phyloP scores from a whole-genome alignment of 108 stramenopile genomes.

The Chaetoceros tenuissimus region DNA sequence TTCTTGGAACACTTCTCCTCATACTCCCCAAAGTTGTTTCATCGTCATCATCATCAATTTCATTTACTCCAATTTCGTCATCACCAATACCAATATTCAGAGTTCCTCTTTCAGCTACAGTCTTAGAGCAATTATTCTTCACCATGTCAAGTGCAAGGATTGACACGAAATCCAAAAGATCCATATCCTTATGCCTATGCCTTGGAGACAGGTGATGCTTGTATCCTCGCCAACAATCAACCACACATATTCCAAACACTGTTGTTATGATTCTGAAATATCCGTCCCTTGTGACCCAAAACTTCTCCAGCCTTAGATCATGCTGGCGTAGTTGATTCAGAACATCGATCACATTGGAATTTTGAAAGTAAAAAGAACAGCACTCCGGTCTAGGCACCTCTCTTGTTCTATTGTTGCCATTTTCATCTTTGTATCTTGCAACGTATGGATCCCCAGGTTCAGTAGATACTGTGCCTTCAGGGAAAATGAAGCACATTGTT shows the following conservation, averaged over 20 bases:
- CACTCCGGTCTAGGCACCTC: conserved; percentile 5
- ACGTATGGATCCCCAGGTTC: conserved; percentile 2
- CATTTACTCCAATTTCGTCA: too few relatives aligned
- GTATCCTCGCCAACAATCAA: conserved; percentile 6
- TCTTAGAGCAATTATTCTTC: not conserved
- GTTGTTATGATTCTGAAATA: conserved; percentile 18
- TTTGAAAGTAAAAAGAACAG: conserved; percentile 3
- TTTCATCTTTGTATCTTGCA: conserved; percentile 6
- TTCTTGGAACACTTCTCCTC: too few relatives aligned
- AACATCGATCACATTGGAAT: conserved; percentile 9
- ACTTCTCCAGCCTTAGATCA: conserved; percentile 12
- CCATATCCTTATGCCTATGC: not conserved
- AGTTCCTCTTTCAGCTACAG: too few relatives aligned
- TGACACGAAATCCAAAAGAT: not conserved
- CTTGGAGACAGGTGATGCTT: not conserved
- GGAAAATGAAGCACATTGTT: not conserved
- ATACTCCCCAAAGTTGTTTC: too few relatives aligned
- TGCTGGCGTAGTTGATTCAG: conserved; percentile 19
- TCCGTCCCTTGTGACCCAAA: conserved; percentile 14
- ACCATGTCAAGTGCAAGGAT: not conserved
- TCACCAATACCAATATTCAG: too few relatives aligned
- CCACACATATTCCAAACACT: conserved; percentile 16
- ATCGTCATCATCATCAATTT: too few relatives aligned
- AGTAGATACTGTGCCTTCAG: conserved; percentile 2
- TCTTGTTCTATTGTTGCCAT: not conserved